phyloP scores from a whole-genome alignment of 164 flowering plant genomes.

The Santalum album region DNA sequence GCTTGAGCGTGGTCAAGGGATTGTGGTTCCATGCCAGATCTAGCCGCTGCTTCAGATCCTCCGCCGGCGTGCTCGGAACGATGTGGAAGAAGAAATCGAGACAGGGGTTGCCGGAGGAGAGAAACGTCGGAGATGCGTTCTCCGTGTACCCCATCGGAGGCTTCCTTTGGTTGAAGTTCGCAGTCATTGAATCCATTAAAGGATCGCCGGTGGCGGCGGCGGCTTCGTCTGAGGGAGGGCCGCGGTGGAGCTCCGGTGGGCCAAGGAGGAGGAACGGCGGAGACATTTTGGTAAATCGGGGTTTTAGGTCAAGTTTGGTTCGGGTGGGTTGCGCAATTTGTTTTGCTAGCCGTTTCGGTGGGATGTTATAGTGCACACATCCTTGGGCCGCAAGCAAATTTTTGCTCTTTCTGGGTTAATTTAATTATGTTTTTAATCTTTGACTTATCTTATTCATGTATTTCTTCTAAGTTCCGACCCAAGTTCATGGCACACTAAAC shows the following conservation, averaged over 20 bases:
- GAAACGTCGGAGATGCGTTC: slow-evolving; percentile 32
- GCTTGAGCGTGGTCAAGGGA: slow-evolving; percentile 34
- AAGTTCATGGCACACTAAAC: no score
- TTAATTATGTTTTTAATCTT: no score
- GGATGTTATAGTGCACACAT: no score
- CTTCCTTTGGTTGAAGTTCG: slow-evolving; percentile 5
- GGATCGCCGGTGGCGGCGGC: neutral
- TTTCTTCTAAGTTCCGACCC: no score
- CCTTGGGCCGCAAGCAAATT: no score
- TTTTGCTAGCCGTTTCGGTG: no score
- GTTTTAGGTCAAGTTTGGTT: no score
- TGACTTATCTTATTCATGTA: no score
- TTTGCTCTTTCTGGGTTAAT: no score
- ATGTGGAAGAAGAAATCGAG: slow-evolving; percentile 64
- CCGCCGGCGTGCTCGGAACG: slow-evolving; percentile 10
- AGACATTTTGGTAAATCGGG: neutral
- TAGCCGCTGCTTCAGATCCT: neutral
- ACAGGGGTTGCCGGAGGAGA: slow-evolving; percentile 43
- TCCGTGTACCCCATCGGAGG: slow-evolving; percentile 28
- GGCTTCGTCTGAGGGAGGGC: neutral
- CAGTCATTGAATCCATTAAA: slow-evolving; percentile 10
- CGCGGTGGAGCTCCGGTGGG: slow-evolving; percentile 13
- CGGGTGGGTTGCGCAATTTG: no score
- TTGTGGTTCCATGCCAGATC: neutral
- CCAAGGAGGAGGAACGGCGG: slow-evolving; percentile 6